These are phyloP conservation scores for Colletotrichum sp. DNA, from an alignment of 2,329 filamentous ascomycete genomes.

Conservation along the genomic window DNA sequence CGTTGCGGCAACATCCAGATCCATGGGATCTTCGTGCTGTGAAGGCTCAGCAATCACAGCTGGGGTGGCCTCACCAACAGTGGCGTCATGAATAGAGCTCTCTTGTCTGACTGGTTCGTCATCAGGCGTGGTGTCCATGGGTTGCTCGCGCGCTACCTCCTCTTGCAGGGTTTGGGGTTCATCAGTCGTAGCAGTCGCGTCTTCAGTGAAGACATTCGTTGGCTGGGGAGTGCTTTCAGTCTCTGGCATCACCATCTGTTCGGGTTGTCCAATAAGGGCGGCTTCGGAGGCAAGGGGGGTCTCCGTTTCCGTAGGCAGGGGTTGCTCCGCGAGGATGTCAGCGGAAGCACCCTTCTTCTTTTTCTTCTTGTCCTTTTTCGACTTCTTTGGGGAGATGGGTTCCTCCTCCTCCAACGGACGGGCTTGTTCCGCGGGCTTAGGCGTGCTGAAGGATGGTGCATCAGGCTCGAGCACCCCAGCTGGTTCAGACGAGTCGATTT, in stretches of 20 bases:
- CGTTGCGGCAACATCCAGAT: background rate
- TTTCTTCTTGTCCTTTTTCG: constrained; percentile 26
- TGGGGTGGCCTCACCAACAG: background rate
- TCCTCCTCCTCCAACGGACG: background rate
- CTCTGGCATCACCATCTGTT: background rate
- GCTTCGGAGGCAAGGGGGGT: background rate
- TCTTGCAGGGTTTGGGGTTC: background rate
- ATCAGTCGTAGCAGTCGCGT: background rate
- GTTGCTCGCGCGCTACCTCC: background rate
- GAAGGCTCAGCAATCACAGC: background rate
- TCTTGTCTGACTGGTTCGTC: background rate
- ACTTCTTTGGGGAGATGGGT: constrained; percentile 21
- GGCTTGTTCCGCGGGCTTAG: background rate
- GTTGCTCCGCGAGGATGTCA: background rate
- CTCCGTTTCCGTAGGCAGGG: background rate
- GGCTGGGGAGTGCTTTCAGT: background rate
- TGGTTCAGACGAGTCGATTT: background rate
- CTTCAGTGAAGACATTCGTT: background rate
- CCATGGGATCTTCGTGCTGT: background rate
- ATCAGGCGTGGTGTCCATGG: background rate
- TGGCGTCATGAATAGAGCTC: background rate
- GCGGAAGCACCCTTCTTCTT: background rate
- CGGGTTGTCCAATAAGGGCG: background rate
- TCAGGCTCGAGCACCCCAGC: background rate
- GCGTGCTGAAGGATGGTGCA: background rate